Base-by-base conservation (phyloP, 2,329 filamentous ascomycete genomes). In the Pseudogymnoascus sp. region DNA sequence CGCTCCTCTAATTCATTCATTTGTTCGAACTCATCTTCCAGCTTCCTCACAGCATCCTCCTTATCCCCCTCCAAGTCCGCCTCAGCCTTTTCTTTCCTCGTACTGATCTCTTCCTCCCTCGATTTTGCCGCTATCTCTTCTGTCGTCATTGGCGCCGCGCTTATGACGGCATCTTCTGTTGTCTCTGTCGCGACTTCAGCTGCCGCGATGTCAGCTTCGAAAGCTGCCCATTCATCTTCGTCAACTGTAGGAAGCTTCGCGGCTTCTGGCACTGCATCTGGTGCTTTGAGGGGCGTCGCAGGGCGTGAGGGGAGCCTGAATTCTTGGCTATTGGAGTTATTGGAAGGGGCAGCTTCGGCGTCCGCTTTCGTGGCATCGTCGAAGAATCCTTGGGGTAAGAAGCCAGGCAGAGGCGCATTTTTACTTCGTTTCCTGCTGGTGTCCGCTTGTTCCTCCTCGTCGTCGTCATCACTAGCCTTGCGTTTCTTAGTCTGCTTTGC, bases 191-290 rank as follows among this genome's bases (percentile, higher is more conserved):
- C 70, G 28, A 72, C 68, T 23, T 77, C 71, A 30, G 77, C 75
- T 16, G 71, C 71, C 6, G 85, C 88, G 62, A 96, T 86, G 61
- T 96, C 90, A 2, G 89, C 89, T 72, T 96, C 88, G 71, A 96
- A 95, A 7, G 90, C 90, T 1, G 90, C 88, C 89, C 90, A 94
- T 74, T 94, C 90, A 61, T 87, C 84, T 70, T 96, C 90, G 71
- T 92, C 85, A 7, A 90, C 76, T 41, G 77, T 75, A 12, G 64
- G 52, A 4, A 62, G 19, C 25, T 35, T 60, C 22, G 61, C 8
- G 58, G 63, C 35, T 33, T 63, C 41, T 55, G 12, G 80, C 7
- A 77, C 79, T 5, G 73, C 73, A 5, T 77, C 75, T 4, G 78
- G 76, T 5, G 74, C 71, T 62, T 70, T 72, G 5, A 65, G 75